These are phyloP conservation scores for Ammopiptanthus mongolicus DNA, from an alignment of 306 rosid genomes.

Conservation along the genomic window DNA sequence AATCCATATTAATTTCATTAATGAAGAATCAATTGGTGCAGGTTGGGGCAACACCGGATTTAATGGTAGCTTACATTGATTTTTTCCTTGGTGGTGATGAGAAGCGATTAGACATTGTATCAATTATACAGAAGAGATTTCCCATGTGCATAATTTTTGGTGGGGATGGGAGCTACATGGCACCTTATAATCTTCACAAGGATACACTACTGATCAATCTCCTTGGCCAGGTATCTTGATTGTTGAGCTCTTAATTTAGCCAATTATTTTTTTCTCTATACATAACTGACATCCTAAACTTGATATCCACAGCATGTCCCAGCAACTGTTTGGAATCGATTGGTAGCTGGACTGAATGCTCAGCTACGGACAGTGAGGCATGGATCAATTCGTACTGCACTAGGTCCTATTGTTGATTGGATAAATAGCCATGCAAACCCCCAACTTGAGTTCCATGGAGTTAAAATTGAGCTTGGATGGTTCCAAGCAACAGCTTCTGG, in stretches of 20 bases:
- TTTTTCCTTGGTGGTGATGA: constrained; percentile 99
- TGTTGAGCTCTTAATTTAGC: constrained; percentile 17
- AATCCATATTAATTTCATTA: constrained; percentile 11
- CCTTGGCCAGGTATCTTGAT: constrained; percentile 76
- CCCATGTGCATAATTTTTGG: constrained; percentile 99
- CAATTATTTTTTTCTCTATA: constrained; percentile 14
- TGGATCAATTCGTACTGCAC: constrained; percentile 78
- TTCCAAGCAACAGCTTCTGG: constrained; percentile 99
- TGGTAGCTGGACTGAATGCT: constrained; percentile 94
- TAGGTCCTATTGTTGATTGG: constrained; percentile 77
- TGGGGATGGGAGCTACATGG: constrained; percentile 96
- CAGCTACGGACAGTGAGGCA: constrained; percentile 87
- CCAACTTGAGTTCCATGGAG: constrained; percentile 96
- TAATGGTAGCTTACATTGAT: constrained; percentile 93
- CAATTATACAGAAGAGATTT: constrained; percentile 90
- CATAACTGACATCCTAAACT: constrained; percentile 8
- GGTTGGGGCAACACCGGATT: constrained; percentile 95
- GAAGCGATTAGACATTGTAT: constrained; percentile 86
- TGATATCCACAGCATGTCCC: constrained; percentile 81
- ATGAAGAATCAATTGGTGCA: constrained; percentile 38
- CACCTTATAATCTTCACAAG: constrained; percentile 86
- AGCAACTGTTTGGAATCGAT: constrained; percentile 91
- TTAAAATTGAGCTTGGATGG: constrained; percentile 92
- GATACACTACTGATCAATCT: constrained; percentile 88
- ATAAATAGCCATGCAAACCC: constrained; percentile 86